Base-by-base conservation (phyloP, 139 green algal species). In the Gonium pectorale region DNA sequence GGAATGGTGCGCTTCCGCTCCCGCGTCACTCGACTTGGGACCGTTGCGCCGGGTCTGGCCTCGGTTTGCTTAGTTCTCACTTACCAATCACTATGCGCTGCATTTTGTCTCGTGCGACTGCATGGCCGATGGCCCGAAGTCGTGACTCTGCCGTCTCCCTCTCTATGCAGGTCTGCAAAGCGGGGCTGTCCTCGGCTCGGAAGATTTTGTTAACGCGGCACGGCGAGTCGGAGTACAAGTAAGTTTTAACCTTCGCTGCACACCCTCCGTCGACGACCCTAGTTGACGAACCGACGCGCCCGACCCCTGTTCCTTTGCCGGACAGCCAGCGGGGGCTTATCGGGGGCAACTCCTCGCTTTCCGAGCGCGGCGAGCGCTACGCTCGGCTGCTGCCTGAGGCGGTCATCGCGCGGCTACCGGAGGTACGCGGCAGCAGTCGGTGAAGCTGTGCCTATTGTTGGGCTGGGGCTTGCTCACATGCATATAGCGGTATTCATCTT, bases 141-240 rank as follows among this genome's bases (percentile, higher is more conserved):
- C n/a, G n/a, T n/a, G n/a, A n/a, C n/a, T n/a, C n/a, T n/a, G n/a
- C n/a, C n/a, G n/a, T n/a, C n/a, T n/a, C n/a, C n/a, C n/a, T n/a
- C n/a, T n/a, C 17, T 64, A 5, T 5, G 64, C 88, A 97, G 93
- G 90, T 98, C 35, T 97, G 94, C 89, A 96, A 94, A 70, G 86
- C 90, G 9, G 94, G 94, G 2, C 44, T 95, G 60, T 86, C 86
- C 0, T 86, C 90, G n/a, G 69, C 84, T 51, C 90, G 95, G 54
- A 94, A 94, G 80, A 97, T 98, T 49, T 98, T 92, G 92, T 86
- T 98, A 5, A 97, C 93, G 0, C 83, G 95, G 19, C 96, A 98
- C 69, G 96, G 96, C 3, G 94, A 98, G 92, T 93, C 41, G 9
- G 75, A 95, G 80, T 98, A 95, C 91, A 99, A 99, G 75, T 82